phyloP scores from a whole-genome alignment of 2,329 filamentous ascomycete species.

The Curvularia verruculosa region DNA sequence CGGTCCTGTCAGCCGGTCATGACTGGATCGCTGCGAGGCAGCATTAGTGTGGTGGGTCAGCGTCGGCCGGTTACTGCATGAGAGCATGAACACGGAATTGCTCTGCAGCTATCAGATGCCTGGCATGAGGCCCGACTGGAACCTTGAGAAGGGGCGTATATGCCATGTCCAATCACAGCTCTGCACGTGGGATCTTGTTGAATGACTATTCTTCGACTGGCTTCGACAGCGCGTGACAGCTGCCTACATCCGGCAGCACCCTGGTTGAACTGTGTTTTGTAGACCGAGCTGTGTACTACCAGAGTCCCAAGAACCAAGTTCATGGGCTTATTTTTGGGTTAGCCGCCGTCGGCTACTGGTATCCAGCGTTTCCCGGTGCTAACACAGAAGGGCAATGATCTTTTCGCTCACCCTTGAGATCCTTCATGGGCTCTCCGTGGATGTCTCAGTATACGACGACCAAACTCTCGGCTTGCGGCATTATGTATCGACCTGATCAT shows the following conservation, averaged over 20 bases:
- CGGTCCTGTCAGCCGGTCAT: neutral
- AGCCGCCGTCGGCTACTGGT: neutral
- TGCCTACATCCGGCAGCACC: neutral
- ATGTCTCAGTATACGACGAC: too few species aligned
- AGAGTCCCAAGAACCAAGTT: neutral
- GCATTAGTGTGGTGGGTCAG: neutral
- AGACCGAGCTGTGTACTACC: neutral
- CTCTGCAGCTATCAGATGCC: neutral
- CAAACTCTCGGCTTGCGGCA: neutral
- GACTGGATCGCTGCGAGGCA: neutral
- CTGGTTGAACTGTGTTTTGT: neutral
- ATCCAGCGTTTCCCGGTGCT: neutral
- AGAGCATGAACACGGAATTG: neutral
- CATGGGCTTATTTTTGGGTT: neutral
- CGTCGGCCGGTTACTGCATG: neutral
- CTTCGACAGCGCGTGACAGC: neutral
- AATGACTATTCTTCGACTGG: neutral
- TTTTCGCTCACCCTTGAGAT: neutral
- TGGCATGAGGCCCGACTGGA: neutral
- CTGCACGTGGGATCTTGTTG: neutral
- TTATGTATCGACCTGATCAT: neutral
- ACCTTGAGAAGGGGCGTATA: neutral
- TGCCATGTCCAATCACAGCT: neutral
- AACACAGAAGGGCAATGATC: neutral
- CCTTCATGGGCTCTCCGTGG: neutral